Evolutionary conservation across 192 early-diverging fungal genomes (phyloP), one percentile per base, ranked within the genome.

Genomic region (Rhizoclosmatium sp.): DNA sequence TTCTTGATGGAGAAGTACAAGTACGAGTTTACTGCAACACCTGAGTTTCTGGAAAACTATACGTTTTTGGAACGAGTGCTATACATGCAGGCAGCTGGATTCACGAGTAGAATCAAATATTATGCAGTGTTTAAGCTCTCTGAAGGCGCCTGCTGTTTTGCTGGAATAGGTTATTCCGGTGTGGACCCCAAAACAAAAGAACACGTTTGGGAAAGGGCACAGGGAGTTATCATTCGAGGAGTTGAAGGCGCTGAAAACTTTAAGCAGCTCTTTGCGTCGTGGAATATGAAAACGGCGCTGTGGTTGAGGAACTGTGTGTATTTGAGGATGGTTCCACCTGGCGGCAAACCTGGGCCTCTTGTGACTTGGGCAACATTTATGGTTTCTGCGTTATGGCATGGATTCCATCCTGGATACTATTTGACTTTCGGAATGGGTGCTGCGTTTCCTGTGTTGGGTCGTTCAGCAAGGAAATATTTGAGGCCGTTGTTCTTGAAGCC

Each of bases 311-410:
- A 94, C 82, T 95, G 91, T 80, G 92, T 97, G 40, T 97, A 98
- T 75, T 68, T 92, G 60, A 84, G 95, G 5, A 82, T 96, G 51
- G 81, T 83, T 0, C 61, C 71, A 5, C 78, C 80, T 0, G 91
- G 87, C 5, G 69, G 77, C 41, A 92, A 93, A 51, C 85, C 92
- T 4, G 59, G 59, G 19, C 82, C 84, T 1, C 23, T 83, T 4
- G 91, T 93, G 23, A 92, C 92, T 0, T 71, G 95, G 42, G 76
- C 88, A 31, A 97, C 96, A 3, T 97, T 94, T 81, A 82, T 88
- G 9, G 90, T 92, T 3, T 95, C 93, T 47, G 95, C 97, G 12
- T 88, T 97, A 67, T 99, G 97, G 97, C 97, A 99, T 76, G 97
- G 97, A 41, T 97, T 97, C 82, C 92, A 93, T 75, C 93, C 94